Evolutionary conservation across 306 rosid species (phyloP), one percentile per base, ranked within the genome.

Genomic region (Dryas drummondii): DNA sequence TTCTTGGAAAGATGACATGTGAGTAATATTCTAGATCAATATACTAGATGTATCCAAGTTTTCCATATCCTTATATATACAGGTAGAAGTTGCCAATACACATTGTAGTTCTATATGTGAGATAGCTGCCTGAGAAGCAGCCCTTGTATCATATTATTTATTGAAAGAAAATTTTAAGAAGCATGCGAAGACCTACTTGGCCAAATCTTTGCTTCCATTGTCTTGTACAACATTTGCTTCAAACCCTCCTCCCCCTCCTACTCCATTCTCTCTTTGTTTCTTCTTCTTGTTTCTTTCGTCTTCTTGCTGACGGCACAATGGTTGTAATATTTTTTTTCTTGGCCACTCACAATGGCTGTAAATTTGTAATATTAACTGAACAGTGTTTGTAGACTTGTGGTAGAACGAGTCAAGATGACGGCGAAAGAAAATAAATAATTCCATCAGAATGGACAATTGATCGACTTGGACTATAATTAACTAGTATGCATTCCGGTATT

Each of bases 1-100:
- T 87, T 83, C 81, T 87, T 89, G 48, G 92, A 90, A 82, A 76
- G 83, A 81, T 91, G 75, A 82, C 70, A 16, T 63, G 63, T 26
- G 54, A 71, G 75, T 16, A 32, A 9, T 19, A 57, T 2, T 70
- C 0, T 10, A 70, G 6, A 40, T 40, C 3, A 7, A 14, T 32
- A 51, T 51, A 51, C 59, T 32, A 19, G 49, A 44, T 72, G 49
- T 17, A 76, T 26, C 55, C 26, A 6, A 22, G 40, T 45, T 45
- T 15, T 26, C 17, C 27, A 41, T 45, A 16, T 42, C 56, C 46
- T 48, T 22, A 67, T 76, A 68, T 11, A 32, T 16, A n/a, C 5
- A 16, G 63, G 49, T 74, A 66, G 46, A 27, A n/a, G 17, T 51
- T 71, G 5, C 26, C 67, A 27, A 46, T 26, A 46, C 3, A 27